A percentile compares a stretch with the other conserved stretches of the same genome.
Conservation (phyloP, 352 stramenopile species). For the Pythium rishiriense region DNA sequence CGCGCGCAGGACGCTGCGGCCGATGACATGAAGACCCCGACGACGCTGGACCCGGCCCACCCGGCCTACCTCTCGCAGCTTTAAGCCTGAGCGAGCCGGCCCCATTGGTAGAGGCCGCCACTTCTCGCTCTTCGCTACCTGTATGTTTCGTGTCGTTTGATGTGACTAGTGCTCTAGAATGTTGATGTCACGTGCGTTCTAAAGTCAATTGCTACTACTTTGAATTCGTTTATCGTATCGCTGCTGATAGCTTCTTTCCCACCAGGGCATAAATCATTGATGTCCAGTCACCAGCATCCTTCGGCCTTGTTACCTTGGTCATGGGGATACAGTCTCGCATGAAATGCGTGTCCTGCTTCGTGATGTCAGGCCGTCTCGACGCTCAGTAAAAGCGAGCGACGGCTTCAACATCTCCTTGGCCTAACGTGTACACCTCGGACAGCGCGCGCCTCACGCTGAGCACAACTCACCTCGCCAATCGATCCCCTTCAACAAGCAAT, state of each 20-base stretch:
- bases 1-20: conserved; percentile 4
- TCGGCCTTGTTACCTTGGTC: too few species aligned
- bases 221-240: neutral
- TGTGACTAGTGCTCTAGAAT: neutral
- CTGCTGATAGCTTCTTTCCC: too few species aligned
- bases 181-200: neutral
- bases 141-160: neutral
- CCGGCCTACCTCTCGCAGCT: conserved; percentile 18
- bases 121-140: neutral
- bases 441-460: too few species aligned
- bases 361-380: too few species aligned
- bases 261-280: too few species aligned
- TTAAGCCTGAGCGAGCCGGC: neutral
- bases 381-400: neutral
- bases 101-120: neutral
- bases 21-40: conserved; percentile 19
- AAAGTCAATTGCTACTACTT: conserved; percentile 1
- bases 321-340: too few species aligned
- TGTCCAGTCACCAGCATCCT: too few species aligned
- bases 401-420: neutral
- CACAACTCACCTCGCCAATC: neutral
- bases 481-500: conserved; percentile 7
- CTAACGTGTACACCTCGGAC: neutral
- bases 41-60: conserved; percentile 11
- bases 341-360: too few species aligned